Conservation (phyloP, 1,284 basidiomycete species). For the Xerocomus nothofagi region DNA sequence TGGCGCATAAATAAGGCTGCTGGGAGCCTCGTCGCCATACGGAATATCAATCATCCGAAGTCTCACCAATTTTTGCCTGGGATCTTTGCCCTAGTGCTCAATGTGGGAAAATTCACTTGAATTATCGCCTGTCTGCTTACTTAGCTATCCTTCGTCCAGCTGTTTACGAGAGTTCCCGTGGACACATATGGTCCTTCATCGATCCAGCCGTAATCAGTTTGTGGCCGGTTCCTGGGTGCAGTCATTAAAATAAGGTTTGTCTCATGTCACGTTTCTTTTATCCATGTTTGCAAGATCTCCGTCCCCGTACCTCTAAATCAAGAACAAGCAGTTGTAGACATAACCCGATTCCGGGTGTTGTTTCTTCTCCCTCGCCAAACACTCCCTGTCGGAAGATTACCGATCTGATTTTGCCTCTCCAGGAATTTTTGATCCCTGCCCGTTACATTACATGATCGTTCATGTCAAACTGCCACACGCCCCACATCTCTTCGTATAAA, state of each 20-base stretch:
- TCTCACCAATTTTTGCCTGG: conserved; percentile 15
- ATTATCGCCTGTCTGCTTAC: conserved; percentile 13
- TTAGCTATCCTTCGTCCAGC: conserved; percentile 14
- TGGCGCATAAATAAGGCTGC: conserved; percentile 16
- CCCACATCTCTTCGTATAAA: conserved; percentile 30
- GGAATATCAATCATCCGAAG: conserved; percentile 16
- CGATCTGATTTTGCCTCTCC: conserved; percentile 24
- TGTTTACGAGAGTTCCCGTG: conserved; percentile 17
- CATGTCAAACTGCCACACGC: conserved; percentile 18
- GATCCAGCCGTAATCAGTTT: conserved; percentile 7
- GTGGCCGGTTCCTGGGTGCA: conserved; percentile 28
- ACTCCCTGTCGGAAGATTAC: conserved; percentile 15
- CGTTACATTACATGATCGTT: conserved; percentile 19
- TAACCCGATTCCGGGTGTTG: conserved; percentile 13
- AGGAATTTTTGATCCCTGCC: conserved; percentile 11
- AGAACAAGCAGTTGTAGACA: conserved; percentile 14
- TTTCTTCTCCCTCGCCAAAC: conserved; percentile 16
- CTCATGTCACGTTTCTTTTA: conserved; percentile 35
- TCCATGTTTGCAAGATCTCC: conserved; percentile 29
- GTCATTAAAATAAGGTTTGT: conserved; percentile 33
- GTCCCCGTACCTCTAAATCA: conserved; percentile 19
- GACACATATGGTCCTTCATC: conserved; percentile 15
- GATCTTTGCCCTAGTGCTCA: background rate
- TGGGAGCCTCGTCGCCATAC: conserved; percentile 6
- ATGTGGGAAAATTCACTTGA: conserved; percentile 25